Base-by-base conservation (phyloP, 805 yeast genomes). In the Grigorovia transvaalensis region DNA sequence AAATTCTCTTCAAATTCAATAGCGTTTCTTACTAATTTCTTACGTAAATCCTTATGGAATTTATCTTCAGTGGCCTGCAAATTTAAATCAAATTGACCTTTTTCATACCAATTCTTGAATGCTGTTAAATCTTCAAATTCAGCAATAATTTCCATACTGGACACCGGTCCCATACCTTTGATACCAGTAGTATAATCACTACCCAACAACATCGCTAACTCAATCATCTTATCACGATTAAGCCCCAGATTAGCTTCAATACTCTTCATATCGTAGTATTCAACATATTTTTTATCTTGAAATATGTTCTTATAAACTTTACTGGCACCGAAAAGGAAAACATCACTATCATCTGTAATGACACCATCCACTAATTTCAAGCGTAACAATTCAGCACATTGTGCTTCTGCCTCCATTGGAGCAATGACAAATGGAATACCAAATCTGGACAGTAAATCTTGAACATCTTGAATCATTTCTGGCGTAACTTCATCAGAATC, bases 351-450 rank as follows among this genome's bases (percentile, higher is more conserved):
- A 69, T 93, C 99, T 0, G 99, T 93, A 23, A 93, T 83, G 6
- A 93, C 84, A 0, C 99, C 99, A 67, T 93, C 98, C 4, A 91
- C 96, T 18, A 93, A 71, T 0, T 77, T 79, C 20, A 89, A 66
- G n/a, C 67, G 62, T 43, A 80, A 67, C 7, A 93, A 69, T 57
- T 84, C 87, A 0, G 96, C 96, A 70, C 99, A 93, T 62, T 93
- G 99, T 0, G 99, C 98, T 70, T 93, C 99, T 1, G 99, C 99
- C 68, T 93, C 99, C 90, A 88, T 88, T 0, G 99, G 99, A 0
- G 99, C 97, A 0, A 96, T 87, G 9, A 93, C 77, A 58, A 80
- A 93, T 0, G 99, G 99, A 4, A 93, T 85, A 1, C 99, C 99
- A 73, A 93, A 93, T 50, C 91, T 69, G 30, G 85, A 78, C 9